phyloP scores from a whole-genome alignment of 495 filamentous ascomycete genomes.

The Clavariopsis aquatica region DNA sequence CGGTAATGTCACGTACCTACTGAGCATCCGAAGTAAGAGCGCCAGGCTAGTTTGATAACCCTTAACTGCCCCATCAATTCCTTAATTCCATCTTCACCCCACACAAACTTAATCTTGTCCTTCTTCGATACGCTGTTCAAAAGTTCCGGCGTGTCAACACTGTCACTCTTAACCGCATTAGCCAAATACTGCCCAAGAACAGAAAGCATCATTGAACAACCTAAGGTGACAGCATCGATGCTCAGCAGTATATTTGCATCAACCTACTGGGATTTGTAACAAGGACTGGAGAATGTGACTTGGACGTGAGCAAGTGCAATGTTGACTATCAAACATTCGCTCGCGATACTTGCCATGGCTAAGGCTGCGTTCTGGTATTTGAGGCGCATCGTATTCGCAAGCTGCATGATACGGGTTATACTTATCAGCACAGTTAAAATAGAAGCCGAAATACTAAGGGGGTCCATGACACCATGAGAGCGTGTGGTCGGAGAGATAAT shows the following conservation, averaged over 20 bases:
- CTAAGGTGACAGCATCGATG: not conserved
- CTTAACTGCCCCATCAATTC: not conserved
- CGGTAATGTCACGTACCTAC: not conserved
- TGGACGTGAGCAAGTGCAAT: not conserved
- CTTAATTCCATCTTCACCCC: not conserved
- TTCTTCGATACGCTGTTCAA: not conserved
- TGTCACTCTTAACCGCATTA: not conserved
- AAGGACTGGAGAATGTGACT: not conserved
- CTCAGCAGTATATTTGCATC: not conserved
- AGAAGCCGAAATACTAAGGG: not conserved
- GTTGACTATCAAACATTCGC: not conserved
- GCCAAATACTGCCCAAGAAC: not conserved
- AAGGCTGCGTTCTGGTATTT: not conserved
- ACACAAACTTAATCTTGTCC: not conserved
- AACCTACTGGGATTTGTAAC: not conserved
- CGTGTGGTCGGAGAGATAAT: not conserved
- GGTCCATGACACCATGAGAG: no score
- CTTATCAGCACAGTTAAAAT: not conserved
- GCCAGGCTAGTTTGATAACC: not conserved
- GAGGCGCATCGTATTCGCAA: not conserved
- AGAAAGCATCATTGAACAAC: not conserved
- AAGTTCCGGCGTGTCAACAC: not conserved
- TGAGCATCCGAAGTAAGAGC: not conserved
- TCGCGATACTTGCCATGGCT: constrained; percentile 1
- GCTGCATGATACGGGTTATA: not conserved